phyloP scores from a whole-genome alignment of 2,329 filamentous ascomycete genomes.

The Sclerotinia sclerotiorum region DNA sequence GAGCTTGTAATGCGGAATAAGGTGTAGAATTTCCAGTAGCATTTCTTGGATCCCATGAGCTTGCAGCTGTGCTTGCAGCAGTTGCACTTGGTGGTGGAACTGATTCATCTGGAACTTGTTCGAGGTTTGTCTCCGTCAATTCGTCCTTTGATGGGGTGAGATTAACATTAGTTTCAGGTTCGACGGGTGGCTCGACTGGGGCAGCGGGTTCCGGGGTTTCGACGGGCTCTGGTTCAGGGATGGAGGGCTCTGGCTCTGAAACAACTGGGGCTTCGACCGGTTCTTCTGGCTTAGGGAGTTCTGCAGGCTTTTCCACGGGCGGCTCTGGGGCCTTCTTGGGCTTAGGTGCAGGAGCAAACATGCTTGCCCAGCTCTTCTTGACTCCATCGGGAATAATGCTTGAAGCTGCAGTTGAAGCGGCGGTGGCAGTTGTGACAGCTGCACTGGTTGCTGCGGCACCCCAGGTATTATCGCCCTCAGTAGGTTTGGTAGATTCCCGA shows the following conservation, averaged over 20 bases:
- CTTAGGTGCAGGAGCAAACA: conserved; percentile 61
- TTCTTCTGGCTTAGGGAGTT: conserved; percentile 31
- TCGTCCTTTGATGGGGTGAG: conserved; percentile 74
- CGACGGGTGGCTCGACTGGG: conserved; percentile 34
- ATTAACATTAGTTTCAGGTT: conserved; percentile 46
- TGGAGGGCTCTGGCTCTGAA: conserved; percentile 44
- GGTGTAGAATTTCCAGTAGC: conserved; percentile 62
- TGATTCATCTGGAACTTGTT: conserved; percentile 82
- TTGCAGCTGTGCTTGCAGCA: conserved; percentile 83
- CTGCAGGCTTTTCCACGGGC: conserved; percentile 39
- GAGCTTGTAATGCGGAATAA: conserved; percentile 61
- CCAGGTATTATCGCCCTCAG: conserved; percentile 41
- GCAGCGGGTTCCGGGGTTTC: conserved; percentile 39
- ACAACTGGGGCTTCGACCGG: conserved; percentile 38
- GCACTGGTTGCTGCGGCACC: conserved; percentile 41
- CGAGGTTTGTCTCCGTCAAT: conserved; percentile 88
- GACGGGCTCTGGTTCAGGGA: conserved; percentile 41
- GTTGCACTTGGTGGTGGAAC: conserved; percentile 76
- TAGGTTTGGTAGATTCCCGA: conserved; percentile 40
- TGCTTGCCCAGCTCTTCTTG: conserved; percentile 71
- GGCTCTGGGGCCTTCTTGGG: conserved; percentile 52
- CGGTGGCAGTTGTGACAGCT: conserved; percentile 42
- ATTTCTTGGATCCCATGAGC: conserved; percentile 74
- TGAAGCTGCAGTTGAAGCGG: conserved; percentile 42
- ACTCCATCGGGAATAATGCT: conserved; percentile 44